Percentiles rank a stretch among this genome's conserved stretches.
phyloP scores from a whole-genome alignment of 371 early-diverging fungal genomes.

The Mucor racemosus region DNA sequence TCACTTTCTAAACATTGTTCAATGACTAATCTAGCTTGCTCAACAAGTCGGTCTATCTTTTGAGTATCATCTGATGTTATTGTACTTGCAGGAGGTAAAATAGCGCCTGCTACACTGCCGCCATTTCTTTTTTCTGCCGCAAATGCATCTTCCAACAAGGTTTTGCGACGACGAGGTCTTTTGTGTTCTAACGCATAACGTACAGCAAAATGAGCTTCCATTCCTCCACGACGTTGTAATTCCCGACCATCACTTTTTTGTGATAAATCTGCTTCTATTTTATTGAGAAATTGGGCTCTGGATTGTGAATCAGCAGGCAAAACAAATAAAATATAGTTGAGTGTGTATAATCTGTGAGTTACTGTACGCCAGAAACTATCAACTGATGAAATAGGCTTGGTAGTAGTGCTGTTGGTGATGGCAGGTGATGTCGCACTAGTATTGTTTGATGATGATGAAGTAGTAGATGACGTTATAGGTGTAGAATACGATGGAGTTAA shows the following conservation, averaged over 20 bases:
- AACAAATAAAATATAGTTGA: slow-evolving; percentile 52
- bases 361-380: slow-evolving; percentile 43
- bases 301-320: slow-evolving; percentile 37
- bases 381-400: slow-evolving; percentile 2
- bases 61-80: slow-evolving; percentile 1
- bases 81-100: slow-evolving; percentile 5
- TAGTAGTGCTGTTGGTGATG: not conserved
- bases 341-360: slow-evolving; percentile 49
- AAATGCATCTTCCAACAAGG: slow-evolving; percentile 34
- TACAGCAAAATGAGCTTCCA: slow-evolving; percentile 50
- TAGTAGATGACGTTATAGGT: slow-evolving; percentile 12
- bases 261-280: slow-evolving; percentile 30
- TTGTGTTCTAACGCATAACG: slow-evolving; percentile 43
- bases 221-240: slow-evolving; percentile 40
- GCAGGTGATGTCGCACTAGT: not conserved
- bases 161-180: slow-evolving; percentile 22
- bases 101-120: slow-evolving; percentile 24
- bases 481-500: slow-evolving; percentile 22
- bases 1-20: slow-evolving; percentile 57
- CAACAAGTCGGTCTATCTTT: slow-evolving; percentile 19
- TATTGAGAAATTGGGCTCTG: slow-evolving; percentile 33
- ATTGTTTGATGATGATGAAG: slow-evolving; percentile 4
- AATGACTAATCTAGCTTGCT: slow-evolving; percentile 42
- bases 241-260: slow-evolving; percentile 34
- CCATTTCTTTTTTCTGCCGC: slow-evolving; percentile 37